Percentiles rank a stretch among this genome's conserved stretches.
Conservation (phyloP, 2,329 filamentous ascomycete species). For the Stagonosporopsis rhizophila region DNA sequence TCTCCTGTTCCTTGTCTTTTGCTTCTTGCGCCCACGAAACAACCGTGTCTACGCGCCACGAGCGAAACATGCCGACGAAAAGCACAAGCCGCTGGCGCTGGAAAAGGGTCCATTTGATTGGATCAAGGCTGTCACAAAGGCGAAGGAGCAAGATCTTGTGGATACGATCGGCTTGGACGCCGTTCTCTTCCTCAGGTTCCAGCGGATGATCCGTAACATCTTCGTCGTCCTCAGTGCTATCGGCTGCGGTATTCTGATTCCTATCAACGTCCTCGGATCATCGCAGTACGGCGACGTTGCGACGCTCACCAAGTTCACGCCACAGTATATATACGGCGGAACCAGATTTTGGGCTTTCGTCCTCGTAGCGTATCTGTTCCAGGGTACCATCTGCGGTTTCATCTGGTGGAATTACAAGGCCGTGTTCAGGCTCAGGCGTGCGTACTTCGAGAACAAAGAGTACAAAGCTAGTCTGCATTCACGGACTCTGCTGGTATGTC, state of each 20-base stretch:
- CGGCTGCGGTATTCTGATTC: constrained; percentile 79
- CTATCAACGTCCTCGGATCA: constrained; percentile 69
- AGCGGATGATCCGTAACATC: constrained; percentile 88
- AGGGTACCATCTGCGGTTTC: constrained; percentile 76
- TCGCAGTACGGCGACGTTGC: constrained; percentile 38
- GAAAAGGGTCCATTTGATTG: constrained; percentile 88
- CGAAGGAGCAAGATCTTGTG: constrained; percentile 79
- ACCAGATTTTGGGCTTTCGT: constrained; percentile 66
- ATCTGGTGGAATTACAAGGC: constrained; percentile 89
- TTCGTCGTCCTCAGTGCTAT: constrained; percentile 77
- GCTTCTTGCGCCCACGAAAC: constrained; percentile 87
- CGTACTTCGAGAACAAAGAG: constrained; percentile 84
- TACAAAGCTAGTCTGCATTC: constrained; percentile 89
- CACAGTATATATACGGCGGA: constrained; percentile 60
- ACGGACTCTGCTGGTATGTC: constrained; percentile 60
- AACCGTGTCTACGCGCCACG: constrained; percentile 92
- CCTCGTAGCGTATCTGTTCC: constrained; percentile 67
- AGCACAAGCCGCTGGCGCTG: constrained; percentile 83
- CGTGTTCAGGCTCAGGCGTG: constrained; percentile 71
- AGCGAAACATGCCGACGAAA: constrained; percentile 88
- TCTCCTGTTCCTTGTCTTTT: constrained; percentile 81
- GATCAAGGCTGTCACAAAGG: constrained; percentile 77
- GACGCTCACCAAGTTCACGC: constrained; percentile 62
- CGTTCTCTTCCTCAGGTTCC: constrained; percentile 84
- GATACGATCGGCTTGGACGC: constrained; percentile 88